Conservation (phyloP, 768 basidiomycete genomes). For the Saitozyma podzolica region DNA sequence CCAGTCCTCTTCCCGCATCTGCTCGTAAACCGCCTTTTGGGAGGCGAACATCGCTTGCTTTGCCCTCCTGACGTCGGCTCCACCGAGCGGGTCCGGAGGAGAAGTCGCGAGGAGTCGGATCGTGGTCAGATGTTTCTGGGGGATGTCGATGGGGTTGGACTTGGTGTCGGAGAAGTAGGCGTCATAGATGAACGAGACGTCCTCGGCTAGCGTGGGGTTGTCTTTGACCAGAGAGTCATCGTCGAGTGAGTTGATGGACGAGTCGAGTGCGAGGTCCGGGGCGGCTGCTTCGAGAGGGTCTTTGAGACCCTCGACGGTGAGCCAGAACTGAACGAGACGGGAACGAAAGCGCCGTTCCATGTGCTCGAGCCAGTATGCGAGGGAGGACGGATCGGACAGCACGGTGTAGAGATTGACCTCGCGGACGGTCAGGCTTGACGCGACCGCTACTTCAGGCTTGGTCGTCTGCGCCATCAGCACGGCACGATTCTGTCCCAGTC, state of each 20-base stretch:
- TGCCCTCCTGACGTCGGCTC: slow-evolving; percentile 64
- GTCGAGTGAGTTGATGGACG: slow-evolving; percentile 60
- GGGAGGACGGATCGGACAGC: slow-evolving; percentile 80
- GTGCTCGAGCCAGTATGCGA: slow-evolving; percentile 97
- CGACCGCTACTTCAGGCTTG: not conserved
- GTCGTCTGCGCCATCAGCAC: not conserved
- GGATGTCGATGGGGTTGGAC: slow-evolving; percentile 56
- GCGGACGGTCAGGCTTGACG: no score
- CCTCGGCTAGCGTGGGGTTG: slow-evolving; percentile 68
- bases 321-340: slow-evolving; percentile 91
- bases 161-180: slow-evolving; percentile 69
- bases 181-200: slow-evolving; percentile 84
- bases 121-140: slow-evolving; percentile 66
- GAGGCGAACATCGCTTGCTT: slow-evolving; percentile 70
- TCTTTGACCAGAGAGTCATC: slow-evolving; percentile 59
- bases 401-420: slow-evolving; percentile 52
- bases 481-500: not conserved
- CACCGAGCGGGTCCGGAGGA: slow-evolving; percentile 55
- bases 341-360: slow-evolving; percentile 89
- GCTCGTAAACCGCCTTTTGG: slow-evolving; percentile 79
- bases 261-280: slow-evolving; percentile 59
- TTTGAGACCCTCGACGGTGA: slow-evolving; percentile 96
- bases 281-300: slow-evolving; percentile 77
- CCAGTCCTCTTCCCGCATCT: slow-evolving; percentile 86
- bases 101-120: slow-evolving; percentile 65